Evolutionary conservation across 768 basidiomycete species (phyloP), one percentile per base, ranked within the genome.

Genomic region (Lactarius sp.): DNA sequence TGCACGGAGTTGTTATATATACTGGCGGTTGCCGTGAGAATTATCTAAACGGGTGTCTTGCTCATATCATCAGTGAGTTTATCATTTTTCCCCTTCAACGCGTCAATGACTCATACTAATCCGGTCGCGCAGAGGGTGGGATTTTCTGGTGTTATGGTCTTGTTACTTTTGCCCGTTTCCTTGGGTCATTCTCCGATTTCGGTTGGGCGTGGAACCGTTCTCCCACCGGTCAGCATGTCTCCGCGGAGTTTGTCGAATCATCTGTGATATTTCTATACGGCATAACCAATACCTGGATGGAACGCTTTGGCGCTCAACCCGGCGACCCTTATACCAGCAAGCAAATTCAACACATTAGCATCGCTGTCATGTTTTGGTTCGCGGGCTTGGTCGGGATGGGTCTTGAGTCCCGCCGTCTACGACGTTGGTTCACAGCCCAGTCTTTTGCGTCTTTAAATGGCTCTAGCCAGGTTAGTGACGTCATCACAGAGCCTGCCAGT

Each of bases 281-380:
- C 8, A 79, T 83, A 39, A 88, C 92, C 49, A 96, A 98, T 72
- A 93, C 90, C 16, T 98, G 93, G 92, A 93, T 98, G 91, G 96
- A 98, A 75, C 83, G 96, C 47, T 91, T 96, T 68, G 95, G 94
- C 3, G 90, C 87, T 1, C 75, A 81, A 16, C 76, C 88, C 0
- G 92, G 90, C 14, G 87, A 88, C 71, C 90, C 94, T 14, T 96
- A 82, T 76, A 90, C 90, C 1, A 89, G 93, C 31, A 96, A 94
- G 74, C 84, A 97, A 71, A 83, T 97, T 16, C 93, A 98, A 70
- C 96, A 98, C 70, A 95, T 96, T 59, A 83, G 88, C 60, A 97
- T 98, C 67, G 95, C 95, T 69, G 91, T 87, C 66, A 94, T 94
- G 93, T 97, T 94, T 74, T 95, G 92, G 85, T 95, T 93, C 70